Percentiles rank a stretch among this genome's conserved stretches.
These are phyloP conservation scores for Ustilago tritici DNA, from an alignment of 1,284 basidiomycete species.

Conservation along the genomic window DNA sequence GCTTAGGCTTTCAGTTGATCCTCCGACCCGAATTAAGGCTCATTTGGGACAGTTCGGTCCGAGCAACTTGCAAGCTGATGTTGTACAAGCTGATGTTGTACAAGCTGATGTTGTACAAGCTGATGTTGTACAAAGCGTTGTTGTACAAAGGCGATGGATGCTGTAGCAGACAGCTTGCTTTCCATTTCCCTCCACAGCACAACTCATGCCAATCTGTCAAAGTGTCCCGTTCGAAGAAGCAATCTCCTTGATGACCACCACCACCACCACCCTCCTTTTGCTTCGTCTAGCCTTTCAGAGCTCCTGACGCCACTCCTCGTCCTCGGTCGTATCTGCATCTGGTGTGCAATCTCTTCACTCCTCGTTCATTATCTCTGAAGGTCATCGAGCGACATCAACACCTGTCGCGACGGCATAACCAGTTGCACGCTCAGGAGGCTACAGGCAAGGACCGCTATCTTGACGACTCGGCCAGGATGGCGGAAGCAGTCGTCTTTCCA, in stretches of 20 bases:
- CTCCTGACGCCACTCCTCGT: neutral
- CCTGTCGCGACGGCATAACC: neutral
- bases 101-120: neutral
- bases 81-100: neutral
- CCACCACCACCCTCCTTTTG: slow-evolving; percentile 6
- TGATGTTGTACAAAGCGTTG: neutral
- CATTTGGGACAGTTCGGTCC: too few species aligned
- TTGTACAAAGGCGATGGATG: too few species aligned
- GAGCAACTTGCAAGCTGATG: too few species aligned
- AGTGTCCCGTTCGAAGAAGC: neutral
- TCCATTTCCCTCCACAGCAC: slow-evolving; percentile 3
- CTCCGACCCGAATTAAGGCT: neutral
- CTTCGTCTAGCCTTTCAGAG: neutral
- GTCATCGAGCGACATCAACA: neutral
- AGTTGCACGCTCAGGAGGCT: neutral
- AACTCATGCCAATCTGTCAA: slow-evolving; percentile 4
- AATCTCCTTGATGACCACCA: slow-evolving; percentile 10
- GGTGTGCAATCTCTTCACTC: neutral
- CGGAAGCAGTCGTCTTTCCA: slow-evolving; percentile 52
- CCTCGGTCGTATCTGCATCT: neutral
- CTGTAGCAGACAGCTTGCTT: neutral
- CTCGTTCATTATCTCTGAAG: neutral
- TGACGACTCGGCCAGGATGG: slow-evolving; percentile 32
- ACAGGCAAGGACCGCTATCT: neutral
- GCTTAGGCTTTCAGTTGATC: neutral